Evolutionary conservation across 2,329 filamentous ascomycete genomes (phyloP).

Genomic region (Fusarium annulatum): DNA sequence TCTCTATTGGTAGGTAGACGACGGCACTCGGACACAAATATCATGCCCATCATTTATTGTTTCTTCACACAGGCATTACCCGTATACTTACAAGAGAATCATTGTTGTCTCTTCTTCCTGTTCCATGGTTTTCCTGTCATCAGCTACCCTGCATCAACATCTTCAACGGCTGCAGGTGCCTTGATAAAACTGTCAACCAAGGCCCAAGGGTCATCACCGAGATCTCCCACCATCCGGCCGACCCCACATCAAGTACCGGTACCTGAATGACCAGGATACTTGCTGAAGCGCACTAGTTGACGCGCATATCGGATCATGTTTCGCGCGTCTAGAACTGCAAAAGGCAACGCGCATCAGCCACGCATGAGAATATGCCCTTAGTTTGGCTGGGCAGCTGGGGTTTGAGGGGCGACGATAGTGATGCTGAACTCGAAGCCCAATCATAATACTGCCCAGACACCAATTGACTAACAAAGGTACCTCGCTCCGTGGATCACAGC

Average conservation of each 20-base stretch:
- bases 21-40: neutral
- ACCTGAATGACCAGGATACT: conserved; percentile 41
- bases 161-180: conserved; percentile 17
- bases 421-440: conserved; percentile 34
- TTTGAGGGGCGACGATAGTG: conserved; percentile 28
- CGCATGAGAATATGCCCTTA: conserved; percentile 37
- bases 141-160: conserved; percentile 35
- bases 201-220: conserved; percentile 20
- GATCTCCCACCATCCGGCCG: conserved; percentile 38
- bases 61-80: neutral
- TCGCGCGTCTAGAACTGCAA: conserved; percentile 47
- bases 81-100: neutral
- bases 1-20: neutral
- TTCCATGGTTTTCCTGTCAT: neutral
- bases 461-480: conserved; percentile 42
- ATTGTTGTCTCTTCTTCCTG: neutral
- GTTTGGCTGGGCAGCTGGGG: conserved; percentile 13
- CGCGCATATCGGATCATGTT: conserved; percentile 48
- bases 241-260: conserved; percentile 44
- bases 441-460: conserved; percentile 41
- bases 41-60: neutral
- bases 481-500: conserved; percentile 25
- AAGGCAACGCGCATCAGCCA: conserved; percentile 45
- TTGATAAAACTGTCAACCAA: conserved; percentile 37
- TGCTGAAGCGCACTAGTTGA: conserved; percentile 46